Conservation (phyloP, 129 eudicot species). For the Flaveria bidentis region DNA sequence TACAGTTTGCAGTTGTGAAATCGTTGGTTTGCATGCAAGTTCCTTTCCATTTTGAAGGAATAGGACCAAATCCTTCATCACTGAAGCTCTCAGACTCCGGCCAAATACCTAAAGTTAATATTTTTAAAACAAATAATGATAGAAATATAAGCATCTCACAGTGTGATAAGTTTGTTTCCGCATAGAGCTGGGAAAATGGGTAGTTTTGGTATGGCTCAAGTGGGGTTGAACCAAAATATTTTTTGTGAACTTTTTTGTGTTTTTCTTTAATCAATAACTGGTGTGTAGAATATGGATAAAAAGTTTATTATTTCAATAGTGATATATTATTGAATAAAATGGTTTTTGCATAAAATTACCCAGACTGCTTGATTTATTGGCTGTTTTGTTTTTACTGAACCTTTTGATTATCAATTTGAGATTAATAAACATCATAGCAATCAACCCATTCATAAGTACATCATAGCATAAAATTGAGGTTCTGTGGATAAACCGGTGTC, state of each 20-base stretch:
- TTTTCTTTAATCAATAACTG: no score
- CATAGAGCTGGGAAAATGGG: not conserved
- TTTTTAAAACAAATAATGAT: not conserved
- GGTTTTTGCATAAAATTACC: not conserved
- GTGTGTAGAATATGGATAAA: not conserved
- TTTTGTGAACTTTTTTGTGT: no score
- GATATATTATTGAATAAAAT: no score
- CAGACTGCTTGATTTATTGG: not conserved
- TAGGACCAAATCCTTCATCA: slow-evolving; percentile 59
- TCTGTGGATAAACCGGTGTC: slow-evolving; percentile 56
- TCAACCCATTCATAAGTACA: not conserved
- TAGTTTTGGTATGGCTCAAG: not conserved
- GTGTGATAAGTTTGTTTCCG: not conserved
- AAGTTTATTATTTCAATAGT: no score
- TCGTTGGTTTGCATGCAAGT: slow-evolving; percentile 59
- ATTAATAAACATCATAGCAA: not conserved
- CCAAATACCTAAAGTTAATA: slow-evolving; percentile 61
- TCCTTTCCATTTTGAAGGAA: slow-evolving; percentile 81
- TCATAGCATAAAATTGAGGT: not conserved
- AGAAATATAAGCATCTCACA: not conserved
- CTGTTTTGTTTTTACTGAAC: not conserved
- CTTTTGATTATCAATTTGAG: not conserved
- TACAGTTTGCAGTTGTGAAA: slow-evolving; percentile 57
- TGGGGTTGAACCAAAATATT: no score
- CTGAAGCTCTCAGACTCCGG: slow-evolving; percentile 74